Base-by-base conservation (phyloP, 179 eudicot genomes). In the Beta lomatogona region DNA sequence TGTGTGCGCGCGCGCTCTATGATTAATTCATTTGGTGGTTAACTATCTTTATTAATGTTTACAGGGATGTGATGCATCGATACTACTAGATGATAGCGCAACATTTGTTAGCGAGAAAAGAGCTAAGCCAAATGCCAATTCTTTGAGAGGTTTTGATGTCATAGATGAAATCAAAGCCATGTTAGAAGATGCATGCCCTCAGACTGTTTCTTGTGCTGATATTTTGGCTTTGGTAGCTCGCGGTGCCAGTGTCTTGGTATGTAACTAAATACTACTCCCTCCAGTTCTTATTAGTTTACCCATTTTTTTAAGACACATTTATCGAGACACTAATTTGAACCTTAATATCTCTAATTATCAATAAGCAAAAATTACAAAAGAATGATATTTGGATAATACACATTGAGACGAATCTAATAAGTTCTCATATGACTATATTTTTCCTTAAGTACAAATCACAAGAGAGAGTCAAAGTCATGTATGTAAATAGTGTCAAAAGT, bases 21-120 rank as follows among this genome's bases (percentile, higher is more conserved):
- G 46, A 48, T 21, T 6, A 9, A 8, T 54, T 46, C 25, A 31
- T 64, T 21, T 9, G 7, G 55, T 7, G 8, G 3, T 63, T 25
- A 50, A 63, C 5, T 45, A 16, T 64, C 31, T 4, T 13, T 66
- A 46, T 61, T 57, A 2, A 7, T 6, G 57, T 45, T 83, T 76
- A 10, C 77, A 95, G 99, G 99, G 99, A 22, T 95, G 99, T 73
- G 99, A 95, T 81, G 99, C 94, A 69, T 95, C 98, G 0, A 81
- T 95, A 3, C 74, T 95, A 69, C 83, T 95, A 78, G 99, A 95
- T 60, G 91, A 93, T 74, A 88, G 89, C 8, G 45, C 82, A 5
- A 75, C 77, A 41, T 79, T 92, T 52, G 86, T 78, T 19, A 93
- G 98, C 22, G 98, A 95, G 81, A 95, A 95, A 82, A 86, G 82